Base-by-base conservation (phyloP, 2,329 filamentous ascomycete species). In the Exophiala sp. region DNA sequence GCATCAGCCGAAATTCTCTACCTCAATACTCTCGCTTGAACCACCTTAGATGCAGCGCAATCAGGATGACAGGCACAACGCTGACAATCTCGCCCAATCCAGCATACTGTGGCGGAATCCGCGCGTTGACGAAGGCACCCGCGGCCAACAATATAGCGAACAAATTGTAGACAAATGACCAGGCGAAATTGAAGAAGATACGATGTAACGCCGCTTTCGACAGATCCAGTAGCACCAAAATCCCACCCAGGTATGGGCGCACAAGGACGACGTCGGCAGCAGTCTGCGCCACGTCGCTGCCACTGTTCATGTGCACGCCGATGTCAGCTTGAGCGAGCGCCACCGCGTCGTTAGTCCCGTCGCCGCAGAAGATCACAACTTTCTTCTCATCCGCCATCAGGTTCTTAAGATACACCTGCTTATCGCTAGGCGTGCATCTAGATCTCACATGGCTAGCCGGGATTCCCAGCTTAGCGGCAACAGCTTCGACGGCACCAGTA, bases 261-360 rank as follows among this genome's bases (percentile, higher is more conserved):
- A 87, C 72, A 13, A 91, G 74, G 0, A 88, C 79, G 0, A 85
- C 79, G 58, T 89, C 84, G 0, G 86, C 82, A 0, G 83, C 82
- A 1, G 72, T 74, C 46, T 78, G 71, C 0, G 86, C 82, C 1
- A 89, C 73, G 49, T 88, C 85, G 9, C 32, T 48, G 1, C 75
- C 80, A 48, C 71, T 73, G 51, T 77, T 77, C 63, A 91, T 78
- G 57, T 87, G 83, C 0, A 89, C 72, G 22, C 87, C 87, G 22
- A 91, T 76, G 5, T 77, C 77, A 1, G 87, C 84, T 62, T 82
- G 78, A 0, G 84, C 80, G 1, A 91, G 73, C 0, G 86, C 86
- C 2, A 80, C 73, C 0, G 86, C 83, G 61, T 91, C 86, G 64
- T 91, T 91, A 11, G 84, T 88, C 1, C 87, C 87, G 59, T 91